Conservation (phyloP, 371 early-diverging fungal genomes). For the Thermomucor indicae-seudaticae region DNA sequence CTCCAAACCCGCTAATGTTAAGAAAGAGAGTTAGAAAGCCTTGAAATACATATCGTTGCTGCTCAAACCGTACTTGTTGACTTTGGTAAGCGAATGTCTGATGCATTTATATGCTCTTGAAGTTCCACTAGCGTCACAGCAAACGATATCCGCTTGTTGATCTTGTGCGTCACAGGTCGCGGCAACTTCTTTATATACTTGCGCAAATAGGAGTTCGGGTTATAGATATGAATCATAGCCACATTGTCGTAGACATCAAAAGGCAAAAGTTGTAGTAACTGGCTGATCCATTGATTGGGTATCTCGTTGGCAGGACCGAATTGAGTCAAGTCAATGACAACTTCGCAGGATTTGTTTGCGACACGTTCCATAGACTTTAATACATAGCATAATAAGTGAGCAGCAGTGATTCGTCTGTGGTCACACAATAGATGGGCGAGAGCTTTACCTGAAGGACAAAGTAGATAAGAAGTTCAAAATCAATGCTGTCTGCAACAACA, state of each 20-base stretch:
- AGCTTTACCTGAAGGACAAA: constrained; percentile 63
- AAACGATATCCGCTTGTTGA: constrained; percentile 63
- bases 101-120: constrained; percentile 63
- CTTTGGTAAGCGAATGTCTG: constrained; percentile 76
- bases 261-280: constrained; percentile 74
- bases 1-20: constrained; percentile 59
- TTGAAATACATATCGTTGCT: background rate
- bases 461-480: constrained; percentile 79
- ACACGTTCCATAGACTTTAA: constrained; percentile 53
- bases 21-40: constrained; percentile 4
- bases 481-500: constrained; percentile 69
- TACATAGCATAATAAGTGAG: background rate
- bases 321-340: constrained; percentile 81
- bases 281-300: constrained; percentile 69
- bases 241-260: constrained; percentile 50
- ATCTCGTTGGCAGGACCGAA: constrained; percentile 83
- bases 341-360: constrained; percentile 62
- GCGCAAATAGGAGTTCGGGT: constrained; percentile 75
- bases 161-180: constrained; percentile 53
- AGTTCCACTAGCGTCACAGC: constrained; percentile 65
- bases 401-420: background rate
- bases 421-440: too few species aligned
- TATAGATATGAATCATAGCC: constrained; percentile 67
- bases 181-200: constrained; percentile 64
- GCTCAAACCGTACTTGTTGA: constrained; percentile 48